Evolutionary conservation across 2,329 filamentous ascomycete species (phyloP), one percentile per base, ranked within the genome.

Genomic region (Setomelanomma holmii): DNA sequence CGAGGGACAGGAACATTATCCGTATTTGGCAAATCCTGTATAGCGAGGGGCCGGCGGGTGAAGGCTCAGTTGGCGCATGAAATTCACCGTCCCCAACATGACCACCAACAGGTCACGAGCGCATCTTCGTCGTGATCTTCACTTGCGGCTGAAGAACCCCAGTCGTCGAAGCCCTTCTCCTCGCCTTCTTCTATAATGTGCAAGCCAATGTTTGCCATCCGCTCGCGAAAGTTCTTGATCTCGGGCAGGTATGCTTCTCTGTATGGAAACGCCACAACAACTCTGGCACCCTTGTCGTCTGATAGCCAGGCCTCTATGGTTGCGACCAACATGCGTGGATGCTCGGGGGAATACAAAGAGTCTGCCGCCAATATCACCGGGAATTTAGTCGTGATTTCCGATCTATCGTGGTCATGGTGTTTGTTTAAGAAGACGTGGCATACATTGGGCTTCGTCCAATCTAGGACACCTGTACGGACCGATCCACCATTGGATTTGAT

Each of bases 281-380:
- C 88, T 30, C 89, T 82, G 1, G 90, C 84, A 22, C 82, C 77
- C 0, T 72, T 49, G 3, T 79, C 79, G 12, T 79, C 75, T 7
- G 81, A 82, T 10, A 97, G 79, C 75, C 92, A 91, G 34, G 82
- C 76, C 8, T 80, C 75, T 39, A 98, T 86, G 12, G 90, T 87
- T 12, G 86, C 80, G 0, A 87, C 86, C 19, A 98, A 82, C 66
- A 95, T 84, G 3, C 73, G 76, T 0, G 93, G 91, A 68, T 98
- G 95, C 4, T 89, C 83, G 42, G 92, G 83, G 40, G 93, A 91
- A 75, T 98, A 98, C 17, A 99, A 79, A 0, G 91, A 85, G 73
- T 99, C 95, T 2, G 93, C 91, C 2, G 86, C 91, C 2, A 99
- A 81, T 38, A 98, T 86, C 48, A 96, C 78, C 11, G 73, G 69